These are phyloP conservation scores for Cladosporium austrohemisphaericum DNA, from an alignment of 2,329 filamentous ascomycete species.

Conservation along the genomic window DNA sequence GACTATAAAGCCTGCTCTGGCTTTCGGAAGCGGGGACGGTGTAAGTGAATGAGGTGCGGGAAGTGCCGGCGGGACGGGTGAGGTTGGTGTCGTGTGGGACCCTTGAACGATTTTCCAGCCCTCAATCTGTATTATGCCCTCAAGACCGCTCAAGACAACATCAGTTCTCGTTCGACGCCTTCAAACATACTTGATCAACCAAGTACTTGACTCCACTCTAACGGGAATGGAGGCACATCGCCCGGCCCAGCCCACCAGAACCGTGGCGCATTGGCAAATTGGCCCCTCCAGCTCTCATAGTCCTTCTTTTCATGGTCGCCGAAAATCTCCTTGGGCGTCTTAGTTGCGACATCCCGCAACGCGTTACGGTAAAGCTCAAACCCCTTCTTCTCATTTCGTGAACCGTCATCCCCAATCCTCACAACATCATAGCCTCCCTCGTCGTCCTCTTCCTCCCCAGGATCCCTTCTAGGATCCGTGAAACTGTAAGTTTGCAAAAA, in stretches of 20 bases:
- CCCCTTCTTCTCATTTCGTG: slow-evolving; percentile 14
- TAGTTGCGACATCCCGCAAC: slow-evolving; percentile 14
- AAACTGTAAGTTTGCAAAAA: slow-evolving; percentile 20
- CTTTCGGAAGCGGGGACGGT: too few species aligned
- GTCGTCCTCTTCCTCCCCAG: slow-evolving; percentile 2
- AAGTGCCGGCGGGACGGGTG: too few species aligned
- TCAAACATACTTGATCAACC: too few species aligned
- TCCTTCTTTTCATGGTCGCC: slow-evolving; percentile 15
- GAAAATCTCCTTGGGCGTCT: slow-evolving; percentile 13
- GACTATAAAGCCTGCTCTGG: too few species aligned
- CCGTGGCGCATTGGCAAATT: slow-evolving; percentile 5
- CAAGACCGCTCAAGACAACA: too few species aligned
- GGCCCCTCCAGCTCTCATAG: slow-evolving; percentile 21
- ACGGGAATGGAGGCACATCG: slow-evolving; percentile 1
- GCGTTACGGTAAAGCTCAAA: slow-evolving; percentile 16
- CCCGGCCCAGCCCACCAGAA: neutral
- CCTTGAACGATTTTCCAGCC: too few species aligned
- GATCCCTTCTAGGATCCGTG: neutral
- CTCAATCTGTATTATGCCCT: too few species aligned
- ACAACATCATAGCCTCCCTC: slow-evolving; percentile 19
- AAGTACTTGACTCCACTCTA: neutral
- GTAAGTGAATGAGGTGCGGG: too few species aligned
- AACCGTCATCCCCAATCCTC: slow-evolving; percentile 15
- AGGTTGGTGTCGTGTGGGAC: too few species aligned
- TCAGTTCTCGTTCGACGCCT: too few species aligned